phyloP scores from a whole-genome alignment of 345 rosid species.

The Camelina hispida region DNA sequence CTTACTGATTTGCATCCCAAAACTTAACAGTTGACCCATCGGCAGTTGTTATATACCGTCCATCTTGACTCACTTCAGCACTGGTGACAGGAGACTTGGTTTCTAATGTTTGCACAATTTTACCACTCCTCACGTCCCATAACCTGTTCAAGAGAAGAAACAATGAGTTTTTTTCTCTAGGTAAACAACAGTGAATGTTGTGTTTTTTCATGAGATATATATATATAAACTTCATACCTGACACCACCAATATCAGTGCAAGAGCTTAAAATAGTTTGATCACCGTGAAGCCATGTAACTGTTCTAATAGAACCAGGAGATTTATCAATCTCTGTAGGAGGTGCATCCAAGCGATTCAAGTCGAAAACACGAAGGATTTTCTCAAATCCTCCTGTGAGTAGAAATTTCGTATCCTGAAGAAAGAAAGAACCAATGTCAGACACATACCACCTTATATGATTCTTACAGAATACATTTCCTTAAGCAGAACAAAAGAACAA shows the following conservation, averaged over 20 bases:
- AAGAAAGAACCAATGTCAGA: neutral
- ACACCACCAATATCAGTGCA: conserved; percentile 94
- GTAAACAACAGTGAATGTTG: neutral
- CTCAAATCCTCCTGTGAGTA: conserved; percentile 43
- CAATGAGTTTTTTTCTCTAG: neutral
- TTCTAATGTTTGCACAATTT: conserved; percentile 82
- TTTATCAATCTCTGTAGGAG: conserved; percentile 46
- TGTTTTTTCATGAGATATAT: neutral
- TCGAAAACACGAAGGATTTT: conserved; percentile 44
- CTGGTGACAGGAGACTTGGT: conserved; percentile 89
- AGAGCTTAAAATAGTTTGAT: conserved; percentile 82
- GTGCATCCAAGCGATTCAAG: conserved; percentile 46
- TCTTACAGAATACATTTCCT: neutral
- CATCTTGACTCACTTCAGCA: conserved; percentile 97
- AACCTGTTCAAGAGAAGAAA: conserved; percentile 52
- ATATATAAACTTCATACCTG: conserved; percentile 54
- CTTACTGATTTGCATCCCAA: conserved; percentile 99
- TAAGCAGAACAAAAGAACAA: neutral
- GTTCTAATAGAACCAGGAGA: conserved; percentile 51
- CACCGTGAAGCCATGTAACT: conserved; percentile 46
- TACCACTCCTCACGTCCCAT: conserved; percentile 93
- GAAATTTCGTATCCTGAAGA: conserved; percentile 68
- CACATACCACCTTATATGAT: neutral
- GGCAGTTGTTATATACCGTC: conserved; percentile 88
- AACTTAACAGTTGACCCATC: conserved; percentile 90